phyloP scores from a whole-genome alignment of 768 basidiomycete species.

The Mycena maculata region DNA sequence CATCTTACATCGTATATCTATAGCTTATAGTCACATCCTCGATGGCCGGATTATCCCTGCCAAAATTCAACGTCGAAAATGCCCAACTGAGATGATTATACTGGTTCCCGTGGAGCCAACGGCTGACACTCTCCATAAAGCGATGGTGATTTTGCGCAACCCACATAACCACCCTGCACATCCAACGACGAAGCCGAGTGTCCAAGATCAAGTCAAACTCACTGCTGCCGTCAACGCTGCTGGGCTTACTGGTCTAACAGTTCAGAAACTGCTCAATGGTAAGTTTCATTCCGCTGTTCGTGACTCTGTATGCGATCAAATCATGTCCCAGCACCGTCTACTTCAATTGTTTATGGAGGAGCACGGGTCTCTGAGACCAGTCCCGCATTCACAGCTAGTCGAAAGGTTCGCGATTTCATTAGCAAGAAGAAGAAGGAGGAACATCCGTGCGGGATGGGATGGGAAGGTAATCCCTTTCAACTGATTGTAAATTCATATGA shows the following conservation, averaged over 20 bases:
- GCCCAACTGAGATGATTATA: background rate
- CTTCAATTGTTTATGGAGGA: conserved; percentile 1
- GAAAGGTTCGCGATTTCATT: conserved; percentile 21
- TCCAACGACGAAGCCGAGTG: conserved; percentile 18
- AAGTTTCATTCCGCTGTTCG: background rate
- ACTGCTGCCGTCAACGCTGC: background rate
- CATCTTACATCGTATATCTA: background rate
- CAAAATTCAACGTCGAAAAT: background rate
- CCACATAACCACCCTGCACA: conserved; percentile 25
- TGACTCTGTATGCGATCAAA: background rate
- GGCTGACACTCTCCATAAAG: background rate
- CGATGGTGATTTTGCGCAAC: background rate
- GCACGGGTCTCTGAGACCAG: background rate
- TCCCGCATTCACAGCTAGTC: conserved; percentile 4
- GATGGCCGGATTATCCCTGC: background rate
- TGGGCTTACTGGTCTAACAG: conserved; percentile 9
- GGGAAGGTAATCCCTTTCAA: conserved; percentile 1
- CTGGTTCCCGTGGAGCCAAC: background rate
- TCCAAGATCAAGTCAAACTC: background rate
- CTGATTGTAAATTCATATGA: background rate
- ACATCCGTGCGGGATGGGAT: conserved; percentile 16
- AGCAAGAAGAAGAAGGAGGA: conserved; percentile 4
- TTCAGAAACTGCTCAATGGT: conserved; percentile 18
- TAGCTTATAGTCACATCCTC: conserved; percentile 1
- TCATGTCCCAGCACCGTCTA: background rate